Conservation (phyloP, 352 stramenopile genomes). For the Elongisporangium prolatum region DNA sequence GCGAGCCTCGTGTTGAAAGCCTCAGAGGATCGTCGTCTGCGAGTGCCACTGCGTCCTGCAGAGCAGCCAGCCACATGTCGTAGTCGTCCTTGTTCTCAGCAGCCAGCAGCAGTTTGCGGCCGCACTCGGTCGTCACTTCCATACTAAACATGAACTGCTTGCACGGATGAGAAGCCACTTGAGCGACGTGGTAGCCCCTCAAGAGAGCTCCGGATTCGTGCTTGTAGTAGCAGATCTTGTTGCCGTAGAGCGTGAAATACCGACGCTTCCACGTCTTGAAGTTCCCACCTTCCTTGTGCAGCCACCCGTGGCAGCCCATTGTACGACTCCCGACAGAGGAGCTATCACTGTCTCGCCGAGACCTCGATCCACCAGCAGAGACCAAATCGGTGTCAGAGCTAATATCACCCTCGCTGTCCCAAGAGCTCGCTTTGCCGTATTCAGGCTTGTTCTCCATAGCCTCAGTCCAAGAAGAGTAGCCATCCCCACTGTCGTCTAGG, state of each 20-base stretch:
- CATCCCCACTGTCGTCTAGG: background rate
- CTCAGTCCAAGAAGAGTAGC: background rate
- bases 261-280: slow-evolving; percentile 73
- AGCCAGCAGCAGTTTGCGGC: slow-evolving; percentile 50
- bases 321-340: slow-evolving; percentile 15
- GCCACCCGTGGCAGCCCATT: slow-evolving; percentile 53
- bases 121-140: slow-evolving; percentile 31
- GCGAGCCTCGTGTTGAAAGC: background rate
- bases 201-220: slow-evolving; percentile 52
- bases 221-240: slow-evolving; percentile 77
- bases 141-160: slow-evolving; percentile 30
- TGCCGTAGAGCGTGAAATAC: slow-evolving; percentile 70
- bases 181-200: slow-evolving; percentile 32
- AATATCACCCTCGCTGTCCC: slow-evolving; percentile 13
- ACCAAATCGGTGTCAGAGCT: slow-evolving; percentile 3
- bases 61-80: slow-evolving; percentile 45
- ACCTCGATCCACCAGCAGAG: slow-evolving; percentile 2
- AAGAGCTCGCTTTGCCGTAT: slow-evolving; percentile 25
- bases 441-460: slow-evolving; percentile 46
- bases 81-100: slow-evolving; percentile 65
- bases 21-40: slow-evolving; percentile 3
- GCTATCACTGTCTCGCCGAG: slow-evolving; percentile 15
- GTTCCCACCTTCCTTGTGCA: slow-evolving; percentile 57
- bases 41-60: slow-evolving; percentile 25
- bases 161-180: slow-evolving; percentile 26